These are phyloP conservation scores for Vaccinium corymbosum DNA, from an alignment of 148 eudicot genomes.

Conservation along the genomic window DNA sequence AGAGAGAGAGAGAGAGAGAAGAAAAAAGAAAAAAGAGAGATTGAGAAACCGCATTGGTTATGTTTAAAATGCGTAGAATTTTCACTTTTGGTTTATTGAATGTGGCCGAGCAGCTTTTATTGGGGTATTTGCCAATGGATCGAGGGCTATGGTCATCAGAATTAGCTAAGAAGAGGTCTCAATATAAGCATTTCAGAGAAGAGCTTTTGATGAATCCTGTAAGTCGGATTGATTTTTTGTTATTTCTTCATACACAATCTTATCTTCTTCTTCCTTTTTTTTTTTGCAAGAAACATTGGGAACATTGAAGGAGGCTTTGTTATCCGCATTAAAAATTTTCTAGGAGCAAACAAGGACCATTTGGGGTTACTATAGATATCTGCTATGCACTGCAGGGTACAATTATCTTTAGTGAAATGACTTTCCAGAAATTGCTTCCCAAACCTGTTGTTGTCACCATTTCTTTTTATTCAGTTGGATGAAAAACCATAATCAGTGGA, in stretches of 20 bases:
- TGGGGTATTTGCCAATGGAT: slow-evolving; percentile 80
- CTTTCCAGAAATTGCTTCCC: slow-evolving; percentile 1
- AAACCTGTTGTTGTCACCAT: background rate
- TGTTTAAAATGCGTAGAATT: background rate
- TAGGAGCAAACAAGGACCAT: background rate
- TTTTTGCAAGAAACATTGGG: background rate
- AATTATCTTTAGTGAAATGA: background rate
- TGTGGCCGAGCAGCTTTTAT: slow-evolving; percentile 54
- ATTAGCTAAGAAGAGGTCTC: slow-evolving; percentile 82
- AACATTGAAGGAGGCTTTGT: background rate
- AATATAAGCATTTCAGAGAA: slow-evolving; percentile 78
- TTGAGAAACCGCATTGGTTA: background rate
- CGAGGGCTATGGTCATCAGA: slow-evolving; percentile 79
- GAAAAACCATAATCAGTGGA: too few species aligned
- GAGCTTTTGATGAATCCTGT: slow-evolving; percentile 95
- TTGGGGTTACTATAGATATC: background rate
- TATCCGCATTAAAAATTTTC: background rate
- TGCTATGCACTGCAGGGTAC: background rate
- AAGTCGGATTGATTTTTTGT: slow-evolving; percentile 29
- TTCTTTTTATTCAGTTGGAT: background rate
- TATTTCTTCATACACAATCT: background rate
- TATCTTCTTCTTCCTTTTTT: background rate
- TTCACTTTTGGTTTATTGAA: background rate
- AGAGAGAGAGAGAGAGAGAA: background rate
- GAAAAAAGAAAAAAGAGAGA: background rate